A percentile compares a stretch with the other conserved stretches of the same genome.
These are phyloP conservation scores for Mycena latifolia DNA, from an alignment of 768 basidiomycete species.

Conservation along the genomic window DNA sequence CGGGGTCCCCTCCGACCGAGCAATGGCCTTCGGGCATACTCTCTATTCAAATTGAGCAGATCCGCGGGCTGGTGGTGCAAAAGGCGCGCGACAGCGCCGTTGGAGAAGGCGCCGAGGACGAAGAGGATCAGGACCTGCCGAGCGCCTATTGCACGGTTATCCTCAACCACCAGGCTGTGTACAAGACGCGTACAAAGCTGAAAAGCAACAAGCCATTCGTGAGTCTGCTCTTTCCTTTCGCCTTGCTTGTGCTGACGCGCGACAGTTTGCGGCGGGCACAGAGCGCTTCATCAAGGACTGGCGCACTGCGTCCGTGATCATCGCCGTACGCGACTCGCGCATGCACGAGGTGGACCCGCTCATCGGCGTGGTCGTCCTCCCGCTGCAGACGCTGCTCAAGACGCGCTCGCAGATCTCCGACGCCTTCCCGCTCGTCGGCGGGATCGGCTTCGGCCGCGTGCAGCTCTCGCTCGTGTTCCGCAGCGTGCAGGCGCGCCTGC, in stretches of 20 bases:
- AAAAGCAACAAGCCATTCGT: conserved; percentile 60
- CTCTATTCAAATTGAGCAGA: conserved; percentile 74
- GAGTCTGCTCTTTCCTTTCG: conserved; percentile 32
- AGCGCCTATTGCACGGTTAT: conserved; percentile 69
- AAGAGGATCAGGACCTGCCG: conserved; percentile 71
- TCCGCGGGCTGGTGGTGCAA: conserved; percentile 71
- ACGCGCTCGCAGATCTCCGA: conserved; percentile 67
- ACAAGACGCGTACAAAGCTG: conserved; percentile 61
- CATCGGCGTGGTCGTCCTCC: conserved; percentile 76
- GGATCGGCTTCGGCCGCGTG: conserved; percentile 75
- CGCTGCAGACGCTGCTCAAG: conserved; percentile 58
- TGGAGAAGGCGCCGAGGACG: conserved; percentile 63
- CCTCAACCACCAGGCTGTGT: conserved; percentile 58
- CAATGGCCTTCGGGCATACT: conserved; percentile 78
- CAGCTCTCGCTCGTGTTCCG: conserved; percentile 77
- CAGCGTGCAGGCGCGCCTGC: conserved; percentile 70
- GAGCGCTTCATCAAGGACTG: conserved; percentile 80
- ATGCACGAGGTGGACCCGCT: conserved; percentile 74
- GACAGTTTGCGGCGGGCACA: conserved; percentile 71
- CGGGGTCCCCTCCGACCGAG: conserved; percentile 64
- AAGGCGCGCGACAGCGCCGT: conserved; percentile 67
- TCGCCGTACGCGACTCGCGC: conserved; percentile 73
- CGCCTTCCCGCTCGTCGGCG: conserved; percentile 75
- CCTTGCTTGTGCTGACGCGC: conserved; percentile 5
- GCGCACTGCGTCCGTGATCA: conserved; percentile 67